Evolutionary conservation across 2,329 filamentous ascomycete genomes (phyloP).

Genomic region (Neophaeococcomyces mojaviensis): DNA sequence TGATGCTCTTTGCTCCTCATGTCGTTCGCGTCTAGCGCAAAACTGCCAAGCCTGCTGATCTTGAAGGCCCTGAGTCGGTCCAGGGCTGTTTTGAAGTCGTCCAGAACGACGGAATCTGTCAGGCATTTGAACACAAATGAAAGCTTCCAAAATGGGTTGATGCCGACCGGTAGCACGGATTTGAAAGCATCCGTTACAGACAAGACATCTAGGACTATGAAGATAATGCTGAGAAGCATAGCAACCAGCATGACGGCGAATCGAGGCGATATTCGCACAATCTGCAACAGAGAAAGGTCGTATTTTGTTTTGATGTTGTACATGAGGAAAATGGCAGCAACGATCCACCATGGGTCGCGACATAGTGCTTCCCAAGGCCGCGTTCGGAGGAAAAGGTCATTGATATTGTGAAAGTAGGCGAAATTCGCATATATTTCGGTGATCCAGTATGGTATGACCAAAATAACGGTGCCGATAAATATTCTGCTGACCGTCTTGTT

Average conservation of each 20-base stretch:
- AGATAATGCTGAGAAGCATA: conserved; percentile 54
- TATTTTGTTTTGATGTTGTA: conserved; percentile 53
- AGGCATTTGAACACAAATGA: conserved; percentile 54
- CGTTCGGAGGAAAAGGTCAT: conserved; percentile 41
- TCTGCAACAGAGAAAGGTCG: conserved; percentile 49
- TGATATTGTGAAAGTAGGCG: conserved; percentile 47
- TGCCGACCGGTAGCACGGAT: conserved; percentile 41
- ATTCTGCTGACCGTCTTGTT: conserved; percentile 37
- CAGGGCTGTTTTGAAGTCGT: conserved; percentile 52
- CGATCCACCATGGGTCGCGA: conserved; percentile 57
- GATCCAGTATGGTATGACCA: conserved; percentile 53
- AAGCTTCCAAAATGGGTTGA: conserved; percentile 59
- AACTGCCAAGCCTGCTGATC: conserved; percentile 22
- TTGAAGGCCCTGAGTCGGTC: conserved; percentile 27
- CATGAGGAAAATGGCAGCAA: conserved; percentile 46
- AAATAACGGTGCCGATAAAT: conserved; percentile 49
- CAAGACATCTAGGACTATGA: conserved; percentile 55
- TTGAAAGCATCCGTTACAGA: conserved; percentile 48
- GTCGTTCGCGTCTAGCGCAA: conserved; percentile 20
- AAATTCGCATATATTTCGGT: conserved; percentile 55
- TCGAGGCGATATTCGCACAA: conserved; percentile 54
- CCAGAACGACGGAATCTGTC: conserved; percentile 52
- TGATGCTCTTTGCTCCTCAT: conserved; percentile 16
- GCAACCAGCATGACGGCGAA: conserved; percentile 56
- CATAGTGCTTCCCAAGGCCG: conserved; percentile 50